Evolutionary conservation across 306 rosid species (phyloP), one percentile per base, ranked within the genome.

Genomic region (Cucumis cinereus): DNA sequence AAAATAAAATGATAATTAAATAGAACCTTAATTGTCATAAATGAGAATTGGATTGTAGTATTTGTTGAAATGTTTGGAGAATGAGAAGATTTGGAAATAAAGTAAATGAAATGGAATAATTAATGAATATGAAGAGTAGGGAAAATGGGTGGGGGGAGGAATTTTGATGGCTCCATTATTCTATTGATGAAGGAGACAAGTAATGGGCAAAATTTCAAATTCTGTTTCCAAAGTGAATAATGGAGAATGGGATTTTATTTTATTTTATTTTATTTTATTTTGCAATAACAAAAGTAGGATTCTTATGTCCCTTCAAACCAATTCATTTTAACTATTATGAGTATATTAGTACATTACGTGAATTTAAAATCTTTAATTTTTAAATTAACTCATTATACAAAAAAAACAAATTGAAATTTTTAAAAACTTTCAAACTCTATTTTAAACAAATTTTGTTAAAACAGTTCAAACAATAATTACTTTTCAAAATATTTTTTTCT

Each of bases 121-220:
- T n/a, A 69, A 70, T 70, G 52, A 66, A 57, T n/a, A 41, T 45
- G 45, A 56, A 67, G 47, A 38, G 26, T 66, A 16, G 60, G 76
- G 45, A 70, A 47, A 70, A 47, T 45, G 14, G 75, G 75, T 70
- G 75, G 75, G 75, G 75, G 22, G 10, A 45, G 58, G 57, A 70
- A 70, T 70, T 24, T 70, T 15, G 22, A 43, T 45, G 75, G 75
- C 58, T 70, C 75, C 75, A 70, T 70, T 50, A 70, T 47, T 70
- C 58, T 47, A 70, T 23, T 23, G 57, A 45, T 24, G 75, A 70
- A 24, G 75, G 57, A 43, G 75, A 70, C 75, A 47, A 45, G 58
- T 45, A 22, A 70, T 70, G 75, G 58, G 23, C 13, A 43, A 70
- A 45, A 19, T 64, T 47, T 24, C 40, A 45, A 70, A 24, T 70